These are phyloP conservation scores for Hypoxylon lenormandii DNA, from an alignment of 495 filamentous ascomycete genomes.

Conservation along the genomic window DNA sequence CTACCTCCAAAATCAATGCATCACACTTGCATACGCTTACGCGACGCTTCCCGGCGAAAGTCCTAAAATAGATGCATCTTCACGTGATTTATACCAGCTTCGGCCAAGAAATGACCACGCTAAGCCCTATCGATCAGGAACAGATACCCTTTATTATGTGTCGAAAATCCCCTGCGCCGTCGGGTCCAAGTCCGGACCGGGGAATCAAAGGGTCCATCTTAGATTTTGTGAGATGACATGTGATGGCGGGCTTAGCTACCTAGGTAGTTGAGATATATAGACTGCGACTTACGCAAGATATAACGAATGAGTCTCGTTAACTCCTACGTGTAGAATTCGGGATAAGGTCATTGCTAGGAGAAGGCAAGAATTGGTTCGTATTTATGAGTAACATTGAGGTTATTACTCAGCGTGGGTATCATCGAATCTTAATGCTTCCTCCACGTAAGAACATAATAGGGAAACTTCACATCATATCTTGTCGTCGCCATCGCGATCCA, in stretches of 20 bases:
- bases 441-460: not conserved
- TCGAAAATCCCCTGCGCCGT: slow-evolving; percentile 17
- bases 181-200: slow-evolving; percentile 13
- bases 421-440: slow-evolving; percentile 3
- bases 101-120: slow-evolving; percentile 30
- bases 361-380: slow-evolving; percentile 7
- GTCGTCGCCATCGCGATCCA: slow-evolving; percentile 73
- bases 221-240: slow-evolving; percentile 3
- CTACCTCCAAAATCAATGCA: slow-evolving; percentile 1
- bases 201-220: slow-evolving; percentile 11
- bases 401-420: slow-evolving; percentile 28
- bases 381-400: slow-evolving; percentile 13
- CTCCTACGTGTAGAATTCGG: not conserved
- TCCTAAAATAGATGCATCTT: slow-evolving; percentile 36
- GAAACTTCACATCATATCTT: slow-evolving; percentile 3
- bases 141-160: slow-evolving; percentile 21
- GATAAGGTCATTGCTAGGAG: not conserved
- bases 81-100: slow-evolving; percentile 40
- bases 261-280: not conserved
- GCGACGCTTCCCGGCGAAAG: slow-evolving; percentile 2
- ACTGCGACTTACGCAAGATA: not conserved
- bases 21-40: slow-evolving; percentile 9
- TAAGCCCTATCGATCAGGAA: slow-evolving; percentile 48
- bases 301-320: not conserved
- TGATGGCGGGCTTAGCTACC: slow-evolving; percentile 2